phyloP scores from a whole-genome alignment of 495 filamentous ascomycete species.

The Entonaema liquescens region DNA sequence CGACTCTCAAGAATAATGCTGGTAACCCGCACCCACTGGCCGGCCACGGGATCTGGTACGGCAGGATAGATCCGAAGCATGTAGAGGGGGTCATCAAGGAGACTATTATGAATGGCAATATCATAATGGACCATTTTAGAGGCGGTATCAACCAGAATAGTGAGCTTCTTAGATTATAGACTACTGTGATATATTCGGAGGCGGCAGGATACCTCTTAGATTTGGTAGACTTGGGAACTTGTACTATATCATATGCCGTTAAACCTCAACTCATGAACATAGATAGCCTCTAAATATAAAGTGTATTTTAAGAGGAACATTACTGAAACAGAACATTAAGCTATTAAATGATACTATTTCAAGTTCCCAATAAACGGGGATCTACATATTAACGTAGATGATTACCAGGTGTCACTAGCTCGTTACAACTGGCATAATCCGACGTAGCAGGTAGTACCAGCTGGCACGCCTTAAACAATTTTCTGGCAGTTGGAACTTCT shows the following conservation, averaged over 20 bases:
- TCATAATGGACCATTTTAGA: conserved; percentile 79
- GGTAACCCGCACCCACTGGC: conserved; percentile 66
- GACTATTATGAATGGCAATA: conserved; percentile 75
- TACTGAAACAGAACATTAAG: background rate
- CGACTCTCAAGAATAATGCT: conserved; percentile 48
- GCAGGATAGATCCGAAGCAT: conserved; percentile 83
- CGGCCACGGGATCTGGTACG: conserved; percentile 93
- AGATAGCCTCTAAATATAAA: background rate
- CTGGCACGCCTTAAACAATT: background rate
- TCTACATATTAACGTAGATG: background rate
- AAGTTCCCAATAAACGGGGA: background rate
- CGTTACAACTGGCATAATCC: background rate
- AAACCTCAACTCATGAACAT: background rate
- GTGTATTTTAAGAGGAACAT: background rate
- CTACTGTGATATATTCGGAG: background rate
- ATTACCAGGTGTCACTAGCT: background rate
- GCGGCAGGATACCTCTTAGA: background rate
- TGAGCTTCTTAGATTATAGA: conserved; percentile 53
- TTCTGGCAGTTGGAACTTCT: background rate
- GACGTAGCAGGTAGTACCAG: background rate
- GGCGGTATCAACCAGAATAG: conserved; percentile 64
- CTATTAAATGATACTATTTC: background rate
- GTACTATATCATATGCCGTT: background rate
- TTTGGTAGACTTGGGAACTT: background rate
- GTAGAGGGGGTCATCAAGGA: conserved; percentile 86